These are phyloP conservation scores for Gnetum montanum DNA, from an alignment of 75 land plant genomes.

Conservation along the genomic window DNA sequence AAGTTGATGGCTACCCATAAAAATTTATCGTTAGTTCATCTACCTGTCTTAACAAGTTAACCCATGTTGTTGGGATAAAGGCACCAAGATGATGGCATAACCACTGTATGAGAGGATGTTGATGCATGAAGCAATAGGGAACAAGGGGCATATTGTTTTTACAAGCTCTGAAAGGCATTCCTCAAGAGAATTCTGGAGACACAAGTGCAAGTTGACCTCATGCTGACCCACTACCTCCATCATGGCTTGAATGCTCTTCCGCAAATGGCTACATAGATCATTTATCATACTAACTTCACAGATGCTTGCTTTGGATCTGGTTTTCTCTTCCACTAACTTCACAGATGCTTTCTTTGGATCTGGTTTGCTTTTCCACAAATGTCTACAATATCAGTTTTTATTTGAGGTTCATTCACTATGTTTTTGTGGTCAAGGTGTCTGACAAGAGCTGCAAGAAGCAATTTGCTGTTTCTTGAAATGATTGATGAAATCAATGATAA, in stretches of 20 bases:
- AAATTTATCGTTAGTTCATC: too few species aligned
- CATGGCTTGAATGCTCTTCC: slow-evolving; percentile 62
- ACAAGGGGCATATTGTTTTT: slow-evolving; percentile 42
- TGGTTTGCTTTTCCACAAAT: slow-evolving; percentile 39
- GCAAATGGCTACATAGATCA: slow-evolving; percentile 76
- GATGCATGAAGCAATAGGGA: too few species aligned
- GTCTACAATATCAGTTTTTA: slow-evolving; percentile 55
- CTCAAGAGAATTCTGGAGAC: slow-evolving; percentile 66
- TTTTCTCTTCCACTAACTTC: slow-evolving; percentile 56
- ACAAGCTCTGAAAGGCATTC: slow-evolving; percentile 68
- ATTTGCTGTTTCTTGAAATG: slow-evolving; percentile 51
- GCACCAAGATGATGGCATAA: too few species aligned
- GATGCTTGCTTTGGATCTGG: slow-evolving; percentile 40
- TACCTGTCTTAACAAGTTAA: too few species aligned
- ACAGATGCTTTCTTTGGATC: slow-evolving; percentile 28
- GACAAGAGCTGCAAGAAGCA: slow-evolving; percentile 51
- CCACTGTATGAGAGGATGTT: too few species aligned
- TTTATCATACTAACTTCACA: slow-evolving; percentile 59
- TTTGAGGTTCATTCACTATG: slow-evolving; percentile 43
- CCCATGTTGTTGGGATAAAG: too few species aligned
- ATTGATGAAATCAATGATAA: background rate
- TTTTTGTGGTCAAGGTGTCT: slow-evolving; percentile 87
- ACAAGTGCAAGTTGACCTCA: slow-evolving; percentile 31
- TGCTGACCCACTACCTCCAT: slow-evolving; percentile 34
- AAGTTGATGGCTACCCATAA: too few species aligned